A percentile compares a stretch with the other conserved stretches of the same genome.
phyloP scores from a whole-genome alignment of 106 monocot genomes.

The Xerophyta viscosa region DNA sequence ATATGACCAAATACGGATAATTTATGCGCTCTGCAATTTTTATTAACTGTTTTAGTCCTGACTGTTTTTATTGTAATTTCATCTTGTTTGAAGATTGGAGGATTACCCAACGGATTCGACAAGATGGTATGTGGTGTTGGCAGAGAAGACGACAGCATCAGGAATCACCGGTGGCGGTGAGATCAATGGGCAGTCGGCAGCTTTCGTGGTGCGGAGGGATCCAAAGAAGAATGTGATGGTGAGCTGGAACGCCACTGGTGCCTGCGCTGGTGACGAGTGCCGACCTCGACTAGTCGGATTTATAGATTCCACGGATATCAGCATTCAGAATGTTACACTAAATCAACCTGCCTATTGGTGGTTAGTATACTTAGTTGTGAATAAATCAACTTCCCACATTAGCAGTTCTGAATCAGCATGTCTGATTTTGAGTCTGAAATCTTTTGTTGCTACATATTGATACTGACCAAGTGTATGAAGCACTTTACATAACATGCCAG shows the following conservation, averaged over 20 bases:
- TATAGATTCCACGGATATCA: conserved; percentile 47
- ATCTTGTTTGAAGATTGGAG: conserved; percentile 11
- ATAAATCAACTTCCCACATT: too few relatives aligned
- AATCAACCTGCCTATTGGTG: conserved; percentile 92
- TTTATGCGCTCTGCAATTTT: background rate
- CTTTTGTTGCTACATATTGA: too few relatives aligned
- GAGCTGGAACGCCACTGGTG: conserved; percentile 89
- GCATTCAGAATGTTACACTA: conserved; percentile 50
- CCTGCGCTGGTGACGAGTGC: conserved; percentile 84
- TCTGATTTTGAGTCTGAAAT: too few relatives aligned
- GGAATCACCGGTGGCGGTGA: conserved; percentile 86
- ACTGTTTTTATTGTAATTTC: background rate
- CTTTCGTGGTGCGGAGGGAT: conserved; percentile 48
- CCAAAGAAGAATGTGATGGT: conserved; percentile 92
- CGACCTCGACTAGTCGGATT: conserved; percentile 84
- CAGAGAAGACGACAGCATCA: conserved; percentile 56
- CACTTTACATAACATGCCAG: too few relatives aligned
- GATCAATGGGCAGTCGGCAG: conserved; percentile 77
- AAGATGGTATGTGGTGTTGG: conserved; percentile 88
- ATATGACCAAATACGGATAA: too few relatives aligned
- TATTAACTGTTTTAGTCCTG: too few relatives aligned
- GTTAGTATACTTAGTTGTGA: conserved; percentile 41
- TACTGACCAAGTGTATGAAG: too few relatives aligned
- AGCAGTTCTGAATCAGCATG: too few relatives aligned
- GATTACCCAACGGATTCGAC: conserved; percentile 61